Evolutionary conservation across 139 green algal genomes (phyloP).

Genomic region (Chlorella sp.): DNA sequence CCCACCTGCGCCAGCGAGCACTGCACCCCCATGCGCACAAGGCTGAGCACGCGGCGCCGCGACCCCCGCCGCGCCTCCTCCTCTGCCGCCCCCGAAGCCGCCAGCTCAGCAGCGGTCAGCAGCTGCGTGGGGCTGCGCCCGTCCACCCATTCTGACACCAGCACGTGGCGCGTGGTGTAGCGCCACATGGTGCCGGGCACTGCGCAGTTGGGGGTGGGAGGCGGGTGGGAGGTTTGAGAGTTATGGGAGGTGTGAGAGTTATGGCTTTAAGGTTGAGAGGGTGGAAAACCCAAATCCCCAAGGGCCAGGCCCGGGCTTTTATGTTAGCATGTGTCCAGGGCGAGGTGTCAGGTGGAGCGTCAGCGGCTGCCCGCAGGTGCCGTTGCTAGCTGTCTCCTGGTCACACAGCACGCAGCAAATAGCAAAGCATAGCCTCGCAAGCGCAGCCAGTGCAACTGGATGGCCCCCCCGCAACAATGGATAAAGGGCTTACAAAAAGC

Average conservation of each 20-base stretch:
- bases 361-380: too few species aligned
- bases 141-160: slow-evolving; percentile 97
- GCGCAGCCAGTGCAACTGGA: too few species aligned
- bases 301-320: too few species aligned
- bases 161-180: slow-evolving; percentile 59
- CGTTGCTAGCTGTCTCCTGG: too few species aligned
- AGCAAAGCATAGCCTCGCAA: too few species aligned
- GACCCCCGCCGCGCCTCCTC: slow-evolving; percentile 16
- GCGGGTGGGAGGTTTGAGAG: neutral
- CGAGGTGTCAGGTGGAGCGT: neutral
- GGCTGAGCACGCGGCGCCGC: slow-evolving; percentile 82
- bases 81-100: neutral
- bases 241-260: neutral
- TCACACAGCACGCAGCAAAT: too few species aligned
- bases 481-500: too few species aligned
- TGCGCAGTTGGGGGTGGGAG: neutral
- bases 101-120: slow-evolving; percentile 10
- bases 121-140: slow-evolving; percentile 74
- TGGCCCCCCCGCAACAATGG: too few species aligned
- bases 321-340: too few species aligned
- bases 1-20: slow-evolving; percentile 79
- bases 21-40: slow-evolving; percentile 96
- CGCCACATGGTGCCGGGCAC: slow-evolving; percentile 33
- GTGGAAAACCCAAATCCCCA: too few species aligned
- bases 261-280: too few species aligned